These are phyloP conservation scores for Cucumis sativus DNA, from an alignment of 306 rosid species.

Conservation along the genomic window Cucumber_9930_V3 NC_026660.2:12559001-12559500, in stretches of 20 bases:
- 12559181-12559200: conserved; percentile 42
- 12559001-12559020: background rate
- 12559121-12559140: conserved; percentile 59
- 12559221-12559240: conserved; percentile 71
- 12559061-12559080: background rate
- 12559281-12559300: conserved; percentile 46
- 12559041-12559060: background rate
- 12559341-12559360: conserved; percentile 54
- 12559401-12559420: conserved; percentile 92
- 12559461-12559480: conserved; percentile 13
- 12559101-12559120: background rate
- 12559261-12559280: conserved; percentile 39
- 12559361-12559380: conserved; percentile 72
- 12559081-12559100: background rate
- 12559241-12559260: conserved; percentile 56
- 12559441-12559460: conserved; percentile 5
- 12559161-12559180: conserved; percentile 30
- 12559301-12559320: conserved; percentile 45
- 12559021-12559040: conserved; percentile 1
- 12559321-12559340: conserved; percentile 60
- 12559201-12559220: conserved; percentile 86
- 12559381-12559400: conserved; percentile 50
- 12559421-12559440: conserved; percentile 74
- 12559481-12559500: conserved; percentile 87
- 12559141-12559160: conserved; percentile 56